Percentiles rank a stretch among this genome's conserved stretches.
These are phyloP conservation scores for Aspergillus heteromorphus DNA, from an alignment of 495 filamentous ascomycete genomes.

Conservation along the genomic window DNA sequence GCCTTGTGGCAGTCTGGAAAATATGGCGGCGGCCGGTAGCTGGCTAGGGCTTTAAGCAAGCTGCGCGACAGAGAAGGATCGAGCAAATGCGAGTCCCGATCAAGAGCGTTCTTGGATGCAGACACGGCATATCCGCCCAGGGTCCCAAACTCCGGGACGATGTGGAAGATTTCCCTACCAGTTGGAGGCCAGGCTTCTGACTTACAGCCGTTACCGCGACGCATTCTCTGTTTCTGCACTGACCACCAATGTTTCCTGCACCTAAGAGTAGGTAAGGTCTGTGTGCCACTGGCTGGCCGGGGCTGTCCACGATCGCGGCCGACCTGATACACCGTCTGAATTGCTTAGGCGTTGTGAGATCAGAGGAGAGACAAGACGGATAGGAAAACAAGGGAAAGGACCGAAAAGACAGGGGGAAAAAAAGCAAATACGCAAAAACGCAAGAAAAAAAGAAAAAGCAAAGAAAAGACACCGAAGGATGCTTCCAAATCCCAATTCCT, in stretches of 20 bases:
- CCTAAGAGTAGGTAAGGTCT: neutral
- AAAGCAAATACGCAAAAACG: neutral
- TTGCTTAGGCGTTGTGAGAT: neutral
- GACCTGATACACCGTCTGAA: neutral
- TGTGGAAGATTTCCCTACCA: neutral
- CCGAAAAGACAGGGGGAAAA: neutral
- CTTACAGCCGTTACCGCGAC: neutral
- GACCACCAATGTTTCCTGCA: neutral
- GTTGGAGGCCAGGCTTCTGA: neutral
- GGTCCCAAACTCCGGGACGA: slow-evolving; percentile 2
- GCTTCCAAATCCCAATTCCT: slow-evolving; percentile 3
- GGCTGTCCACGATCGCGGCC: neutral
- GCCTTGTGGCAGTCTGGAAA: neutral
- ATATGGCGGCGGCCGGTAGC: neutral
- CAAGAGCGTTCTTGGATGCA: neutral
- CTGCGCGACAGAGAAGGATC: slow-evolving; percentile 1
- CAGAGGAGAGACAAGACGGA: neutral
- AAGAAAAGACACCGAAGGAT: neutral
- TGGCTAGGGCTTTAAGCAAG: neutral
- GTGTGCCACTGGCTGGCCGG: neutral
- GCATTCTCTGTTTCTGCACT: neutral
- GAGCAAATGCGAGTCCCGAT: neutral
- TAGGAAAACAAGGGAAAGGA: neutral
- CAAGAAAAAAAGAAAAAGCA: neutral
- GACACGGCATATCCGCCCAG: slow-evolving; percentile 2